phyloP scores from a whole-genome alignment of 2,329 filamentous ascomycete genomes.

The Ophiocordyceps camponoti-leonardi region DNA sequence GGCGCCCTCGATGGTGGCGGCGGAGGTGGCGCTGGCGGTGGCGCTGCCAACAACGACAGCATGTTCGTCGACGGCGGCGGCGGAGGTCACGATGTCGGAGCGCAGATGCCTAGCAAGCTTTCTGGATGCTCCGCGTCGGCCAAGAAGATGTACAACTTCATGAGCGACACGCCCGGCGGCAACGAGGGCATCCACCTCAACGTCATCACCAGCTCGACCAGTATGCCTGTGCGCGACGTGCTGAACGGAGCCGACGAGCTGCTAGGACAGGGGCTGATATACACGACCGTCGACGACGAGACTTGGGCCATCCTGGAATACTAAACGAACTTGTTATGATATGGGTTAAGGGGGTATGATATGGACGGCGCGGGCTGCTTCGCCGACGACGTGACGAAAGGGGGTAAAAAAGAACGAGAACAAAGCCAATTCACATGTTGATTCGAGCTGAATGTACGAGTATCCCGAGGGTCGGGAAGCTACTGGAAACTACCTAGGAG shows the following conservation, averaged over 20 bases:
- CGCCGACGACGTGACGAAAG: not conserved
- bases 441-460: not conserved
- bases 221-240: constrained; percentile 53
- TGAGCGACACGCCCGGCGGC: constrained; percentile 50
- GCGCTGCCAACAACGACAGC: constrained; percentile 21
- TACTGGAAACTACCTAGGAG: not conserved
- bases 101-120: constrained; percentile 20
- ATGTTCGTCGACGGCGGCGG: constrained; percentile 39
- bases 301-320: constrained; percentile 73
- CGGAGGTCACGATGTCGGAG: constrained; percentile 20
- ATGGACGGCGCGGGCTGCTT: not conserved
- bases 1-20: constrained; percentile 35
- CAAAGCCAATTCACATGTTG: no score
- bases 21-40: constrained; percentile 8
- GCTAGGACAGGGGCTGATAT: constrained; percentile 56
- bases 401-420: no score
- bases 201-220: constrained; percentile 48
- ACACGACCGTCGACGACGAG: constrained; percentile 80
- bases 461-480: not conserved
- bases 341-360: not conserved
- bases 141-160: constrained; percentile 52
- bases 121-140: constrained; percentile 37
- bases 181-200: constrained; percentile 77
- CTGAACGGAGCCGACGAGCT: constrained; percentile 69
- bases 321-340: not conserved